These are phyloP conservation scores for Dioscorea cayenensis DNA, from an alignment of 116 monocot genomes.

Conservation along the genomic window DNA sequence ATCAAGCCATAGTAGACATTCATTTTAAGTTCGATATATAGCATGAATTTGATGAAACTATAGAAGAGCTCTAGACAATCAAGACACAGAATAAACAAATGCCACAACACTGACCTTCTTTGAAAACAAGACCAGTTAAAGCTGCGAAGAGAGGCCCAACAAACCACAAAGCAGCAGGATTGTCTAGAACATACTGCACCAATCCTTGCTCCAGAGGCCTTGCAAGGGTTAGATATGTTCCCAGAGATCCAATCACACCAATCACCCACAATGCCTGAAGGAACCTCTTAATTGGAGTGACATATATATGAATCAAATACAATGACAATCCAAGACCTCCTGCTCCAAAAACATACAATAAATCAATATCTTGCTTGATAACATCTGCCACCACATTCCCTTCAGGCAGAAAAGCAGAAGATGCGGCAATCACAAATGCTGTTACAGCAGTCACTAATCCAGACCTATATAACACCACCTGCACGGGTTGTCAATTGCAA, in stretches of 20 bases:
- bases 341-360: conserved; percentile 64
- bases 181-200: conserved; percentile 54
- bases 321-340: conserved; percentile 81
- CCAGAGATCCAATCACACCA: conserved; percentile 74
- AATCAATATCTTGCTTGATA: conserved; percentile 47
- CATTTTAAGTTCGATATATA: too few species aligned
- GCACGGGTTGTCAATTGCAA: conserved; percentile 17
- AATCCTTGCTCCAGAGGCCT: conserved; percentile 60
- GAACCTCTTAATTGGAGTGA: conserved; percentile 85
- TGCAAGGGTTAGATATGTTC: conserved; percentile 47
- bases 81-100: background rate
- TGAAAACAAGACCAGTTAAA: conserved; percentile 91
- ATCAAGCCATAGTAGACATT: too few species aligned
- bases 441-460: conserved; percentile 78
- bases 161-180: conserved; percentile 70
- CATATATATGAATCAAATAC: conserved; percentile 87
- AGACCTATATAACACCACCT: conserved; percentile 84
- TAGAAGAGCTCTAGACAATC: too few species aligned
- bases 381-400: conserved; percentile 32
- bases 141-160: conserved; percentile 93
- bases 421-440: conserved; percentile 74
- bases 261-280: conserved; percentile 80
- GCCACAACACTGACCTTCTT: conserved; percentile 56
- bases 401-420: conserved; percentile 63
- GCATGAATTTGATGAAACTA: too few species aligned